These are phyloP conservation scores for Talaromyces sp. DNA, from an alignment of 2,329 filamentous ascomycete species.

Conservation along the genomic window DNA sequence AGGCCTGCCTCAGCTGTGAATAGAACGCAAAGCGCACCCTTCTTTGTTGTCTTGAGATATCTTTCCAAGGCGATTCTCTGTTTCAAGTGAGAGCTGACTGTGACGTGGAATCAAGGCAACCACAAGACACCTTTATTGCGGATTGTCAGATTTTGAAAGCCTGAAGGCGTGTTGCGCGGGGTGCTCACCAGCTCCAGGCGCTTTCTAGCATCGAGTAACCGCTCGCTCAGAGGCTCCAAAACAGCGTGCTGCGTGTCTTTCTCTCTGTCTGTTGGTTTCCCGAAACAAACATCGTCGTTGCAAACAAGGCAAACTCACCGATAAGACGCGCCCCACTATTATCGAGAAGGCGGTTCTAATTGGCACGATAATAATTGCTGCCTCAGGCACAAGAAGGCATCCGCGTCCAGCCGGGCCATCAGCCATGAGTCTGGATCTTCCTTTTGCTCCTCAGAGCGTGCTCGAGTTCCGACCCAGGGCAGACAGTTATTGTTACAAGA, in stretches of 20 bases:
- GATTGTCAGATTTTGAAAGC: not conserved
- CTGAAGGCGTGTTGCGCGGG: not conserved
- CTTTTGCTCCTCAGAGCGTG: conserved; percentile 5
- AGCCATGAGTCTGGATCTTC: not conserved
- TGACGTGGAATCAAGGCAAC: not conserved
- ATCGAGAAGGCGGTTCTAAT: not conserved
- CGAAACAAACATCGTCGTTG: not conserved
- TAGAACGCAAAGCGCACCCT: not conserved
- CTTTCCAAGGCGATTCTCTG: not conserved
- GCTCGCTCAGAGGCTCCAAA: not conserved
- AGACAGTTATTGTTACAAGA: conserved; percentile 1
- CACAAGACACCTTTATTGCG: not conserved
- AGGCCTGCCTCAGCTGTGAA: not conserved
- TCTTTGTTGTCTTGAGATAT: not conserved
- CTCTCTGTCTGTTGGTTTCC: not conserved
- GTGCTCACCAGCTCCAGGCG: not conserved
- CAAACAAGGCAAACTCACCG: conserved; percentile 1
- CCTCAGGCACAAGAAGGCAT: not conserved
- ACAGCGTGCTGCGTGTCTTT: not conserved
- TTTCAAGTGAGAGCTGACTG: not conserved
- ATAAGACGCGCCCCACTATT: not conserved
- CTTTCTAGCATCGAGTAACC: not conserved
- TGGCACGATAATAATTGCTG: not conserved
- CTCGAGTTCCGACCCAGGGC: conserved; percentile 1
- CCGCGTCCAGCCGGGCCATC: not conserved